Conservation (phyloP, 352 stramenopile genomes). For the Pythium brachiatum region DNA sequence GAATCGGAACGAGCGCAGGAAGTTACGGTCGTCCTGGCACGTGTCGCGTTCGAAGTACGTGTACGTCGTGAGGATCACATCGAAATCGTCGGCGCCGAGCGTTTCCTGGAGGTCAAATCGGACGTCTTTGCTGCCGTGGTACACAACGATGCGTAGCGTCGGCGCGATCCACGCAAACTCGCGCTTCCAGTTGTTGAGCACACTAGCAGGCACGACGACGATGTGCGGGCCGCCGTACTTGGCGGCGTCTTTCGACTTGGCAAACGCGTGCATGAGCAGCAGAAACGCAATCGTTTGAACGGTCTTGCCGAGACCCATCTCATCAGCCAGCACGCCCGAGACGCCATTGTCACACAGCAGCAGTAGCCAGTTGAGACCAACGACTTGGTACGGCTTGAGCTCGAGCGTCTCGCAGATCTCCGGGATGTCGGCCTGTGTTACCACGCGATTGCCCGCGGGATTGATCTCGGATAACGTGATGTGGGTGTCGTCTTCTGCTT, state of each 20-base stretch:
- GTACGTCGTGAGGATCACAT: conserved; percentile 91
- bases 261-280: conserved; percentile 52
- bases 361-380: conserved; percentile 83
- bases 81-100: conserved; percentile 50
- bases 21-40: conserved; percentile 78
- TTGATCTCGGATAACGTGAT: conserved; percentile 59
- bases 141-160: conserved; percentile 83
- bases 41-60: conserved; percentile 90
- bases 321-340: conserved; percentile 77
- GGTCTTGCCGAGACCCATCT: conserved; percentile 95
- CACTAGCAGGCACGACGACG: conserved; percentile 91
- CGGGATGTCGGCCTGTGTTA: conserved; percentile 71
- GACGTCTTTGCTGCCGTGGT: conserved; percentile 70
- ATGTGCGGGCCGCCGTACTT: conserved; percentile 74
- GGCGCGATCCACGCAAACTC: conserved; percentile 93
- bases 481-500: conserved; percentile 40
- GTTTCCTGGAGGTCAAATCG: conserved; percentile 57
- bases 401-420: conserved; percentile 64
- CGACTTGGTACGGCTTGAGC: conserved; percentile 85
- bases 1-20: conserved; percentile 74
- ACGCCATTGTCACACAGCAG: conserved; percentile 76
- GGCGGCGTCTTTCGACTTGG: conserved; percentile 28
- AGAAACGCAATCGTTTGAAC: conserved; percentile 86
- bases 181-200: conserved; percentile 92
- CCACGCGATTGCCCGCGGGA: conserved; percentile 35